Base-by-base conservation (phyloP, 768 basidiomycete species). In the Mycena alexandri region DNA sequence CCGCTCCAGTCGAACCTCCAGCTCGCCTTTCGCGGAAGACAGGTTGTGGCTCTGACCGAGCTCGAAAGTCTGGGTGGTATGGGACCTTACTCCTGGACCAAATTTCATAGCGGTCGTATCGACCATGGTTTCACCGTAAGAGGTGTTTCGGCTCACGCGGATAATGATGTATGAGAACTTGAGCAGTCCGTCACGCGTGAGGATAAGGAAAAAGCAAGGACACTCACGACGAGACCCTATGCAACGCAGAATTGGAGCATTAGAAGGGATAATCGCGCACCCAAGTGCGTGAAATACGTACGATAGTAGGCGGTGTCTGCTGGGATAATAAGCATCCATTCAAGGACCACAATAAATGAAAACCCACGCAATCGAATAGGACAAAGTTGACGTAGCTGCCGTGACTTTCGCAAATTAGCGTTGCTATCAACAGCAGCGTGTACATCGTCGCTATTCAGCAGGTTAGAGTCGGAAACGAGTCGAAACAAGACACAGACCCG, bases 141-240 rank as follows among this genome's bases (percentile, higher is more conserved):
- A 56, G 38, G 41, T 56, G 21, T 41, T 41, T 2, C 55, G 55
- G 24, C 55, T 43, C 21, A 43, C 21, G 17, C 55, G 41, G 11
- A 42, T 42, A 17, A 42, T 47, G 17, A 56, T 56, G 41, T 22
- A 43, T 6, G 55, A 56, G 41, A 42, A 56, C 41, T 43, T 29
- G 29, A 29, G 29, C 3, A 29, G 17, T 7, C 1, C n/a, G 16
- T 10, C 46, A n/a, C 8, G 46, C 24, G 7, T 24, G 2, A 22
- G 21, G 21, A 24, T 47, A 47, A 10, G 9, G 22, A 24, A 16
- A 42, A 42, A n/a, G 13, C 2, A 14, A 14, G 25, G 17, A 58
- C 21, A 46, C 56, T 25, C 14, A 58, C 56, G 36, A 58, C 43
- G n/a, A 58, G 25, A 21, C 56, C 56, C 56, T 58, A 22, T n/a